phyloP scores from a whole-genome alignment of 495 filamentous ascomycete genomes.

The Elaphomyces granulatus region DNA sequence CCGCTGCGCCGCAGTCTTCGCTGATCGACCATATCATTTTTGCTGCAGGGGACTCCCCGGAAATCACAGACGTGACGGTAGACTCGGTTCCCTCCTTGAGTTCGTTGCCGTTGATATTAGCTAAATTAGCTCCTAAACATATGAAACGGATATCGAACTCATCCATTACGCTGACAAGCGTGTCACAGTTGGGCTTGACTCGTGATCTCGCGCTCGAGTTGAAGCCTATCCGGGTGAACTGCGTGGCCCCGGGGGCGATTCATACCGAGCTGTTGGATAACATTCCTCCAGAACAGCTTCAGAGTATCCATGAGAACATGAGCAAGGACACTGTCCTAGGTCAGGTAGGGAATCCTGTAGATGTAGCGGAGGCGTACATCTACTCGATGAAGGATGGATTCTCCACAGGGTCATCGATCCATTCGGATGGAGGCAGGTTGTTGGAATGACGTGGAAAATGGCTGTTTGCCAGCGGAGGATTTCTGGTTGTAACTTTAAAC shows the following conservation, averaged over 20 bases:
- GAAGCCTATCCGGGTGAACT: constrained; percentile 47
- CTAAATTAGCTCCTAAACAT: constrained; percentile 33
- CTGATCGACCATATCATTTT: constrained; percentile 44
- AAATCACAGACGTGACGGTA: constrained; percentile 13
- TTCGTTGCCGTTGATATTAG: constrained; percentile 36
- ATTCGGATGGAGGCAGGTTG: neutral
- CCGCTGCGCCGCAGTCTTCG: constrained; percentile 5
- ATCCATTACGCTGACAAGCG: constrained; percentile 41
- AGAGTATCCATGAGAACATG: constrained; percentile 14
- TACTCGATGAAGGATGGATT: constrained; percentile 48
- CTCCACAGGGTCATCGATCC: constrained; percentile 25
- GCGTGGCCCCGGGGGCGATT: constrained; percentile 42
- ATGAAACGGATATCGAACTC: constrained; percentile 26
- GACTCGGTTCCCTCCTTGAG: constrained; percentile 29
- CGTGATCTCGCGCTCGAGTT: constrained; percentile 45
- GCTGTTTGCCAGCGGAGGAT: too few species aligned
- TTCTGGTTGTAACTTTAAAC: too few species aligned
- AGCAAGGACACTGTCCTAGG: constrained; percentile 25
- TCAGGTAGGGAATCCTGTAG: constrained; percentile 36
- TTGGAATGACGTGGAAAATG: neutral
- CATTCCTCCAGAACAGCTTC: constrained; percentile 12
- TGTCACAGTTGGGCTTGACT: constrained; percentile 32
- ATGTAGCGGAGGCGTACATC: constrained; percentile 53
- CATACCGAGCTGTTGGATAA: constrained; percentile 35
- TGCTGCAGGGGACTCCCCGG: constrained; percentile 39